Evolutionary conservation across 2,329 filamentous ascomycete genomes (phyloP), one percentile per base, ranked within the genome.

Genomic region (Colletotrichum sansevieriae): DNA sequence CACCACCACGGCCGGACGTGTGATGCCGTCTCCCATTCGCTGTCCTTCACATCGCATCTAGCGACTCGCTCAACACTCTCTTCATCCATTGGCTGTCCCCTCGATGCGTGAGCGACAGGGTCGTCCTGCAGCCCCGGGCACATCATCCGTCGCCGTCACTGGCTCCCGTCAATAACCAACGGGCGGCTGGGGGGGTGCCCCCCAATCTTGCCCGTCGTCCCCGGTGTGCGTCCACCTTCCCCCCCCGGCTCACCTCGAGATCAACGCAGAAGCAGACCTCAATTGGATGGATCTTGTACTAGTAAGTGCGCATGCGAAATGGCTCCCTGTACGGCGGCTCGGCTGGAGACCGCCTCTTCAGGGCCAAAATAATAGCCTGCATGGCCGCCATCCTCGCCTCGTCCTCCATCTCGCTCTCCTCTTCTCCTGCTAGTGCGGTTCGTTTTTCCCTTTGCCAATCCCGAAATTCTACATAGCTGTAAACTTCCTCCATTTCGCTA

Each of bases 401-500:
- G 64, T 71, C 64, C 70, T 70, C 70, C 64, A 18, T 68, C 65
- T 68, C 55, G 29, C 66, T 71, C 43, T 63, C 43, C 63, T 60
- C 41, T 29, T 63, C 44, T 58, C 37, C 47, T 67, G 56, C 49
- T 43, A 37, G 13, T 52, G 57, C 56, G 5, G 18, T 22, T 20
- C n/a, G 15, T 60, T 39, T 25, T 57, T 37, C 15, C 22, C n/a
- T 47, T 43, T 35, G 25, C 13, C 13, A 37, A 33, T 25, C 33
- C 11, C 47, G n/a, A 33, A 18, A 52, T 13, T 3, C 15, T 52
- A 52, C 49, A 46, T 49, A 39, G 20, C 49, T 52, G 29, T 35
- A 29, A n/a, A 12, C 13, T 7, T 10, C 49, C 9, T 10, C 25
- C 4, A 15, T 11, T 35, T 35, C 1, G 49, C 25, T 1, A 52